Evolutionary conservation across 306 rosid genomes (phyloP).

Genomic region (Cucurbita ficifolia): DNA sequence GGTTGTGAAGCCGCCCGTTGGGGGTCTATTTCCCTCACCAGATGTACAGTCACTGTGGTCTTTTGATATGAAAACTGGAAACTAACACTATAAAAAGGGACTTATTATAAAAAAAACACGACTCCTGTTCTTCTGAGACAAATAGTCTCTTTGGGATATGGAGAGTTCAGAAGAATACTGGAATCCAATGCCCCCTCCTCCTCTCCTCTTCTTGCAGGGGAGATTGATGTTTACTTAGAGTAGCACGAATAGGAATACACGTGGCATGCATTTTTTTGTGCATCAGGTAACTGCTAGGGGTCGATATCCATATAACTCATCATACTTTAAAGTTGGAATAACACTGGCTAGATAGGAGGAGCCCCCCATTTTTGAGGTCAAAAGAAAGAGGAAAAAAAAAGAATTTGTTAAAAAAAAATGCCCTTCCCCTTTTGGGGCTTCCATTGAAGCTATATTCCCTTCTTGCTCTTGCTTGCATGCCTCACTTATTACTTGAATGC

Average conservation of each 20-base stretch:
- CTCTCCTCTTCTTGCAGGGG: neutral
- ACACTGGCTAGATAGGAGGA: neutral
- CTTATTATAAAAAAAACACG: neutral
- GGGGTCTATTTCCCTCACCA: conserved; percentile 43
- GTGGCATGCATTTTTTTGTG: conserved; percentile 10
- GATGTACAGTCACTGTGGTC: conserved; percentile 92
- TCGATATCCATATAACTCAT: neutral
- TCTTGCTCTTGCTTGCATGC: neutral
- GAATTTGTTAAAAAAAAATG: neutral
- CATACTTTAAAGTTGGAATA: neutral
- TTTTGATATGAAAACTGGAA: conserved; percentile 28
- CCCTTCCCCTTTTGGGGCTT: no score
- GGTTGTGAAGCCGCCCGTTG: conserved; percentile 36
- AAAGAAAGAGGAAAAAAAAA: neutral
- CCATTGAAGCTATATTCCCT: conserved; percentile 3
- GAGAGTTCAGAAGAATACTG: conserved; percentile 9
- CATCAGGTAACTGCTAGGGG: conserved; percentile 4
- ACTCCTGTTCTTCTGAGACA: neutral
- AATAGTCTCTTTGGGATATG: conserved; percentile 1
- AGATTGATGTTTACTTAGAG: conserved; percentile 4
- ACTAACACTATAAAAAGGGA: conserved; percentile 5
- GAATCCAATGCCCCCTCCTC: neutral
- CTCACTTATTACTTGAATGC: conserved; percentile 1
- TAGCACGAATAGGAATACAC: conserved; percentile 9
- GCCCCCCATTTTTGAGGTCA: neutral